A percentile compares a stretch with the other conserved stretches of the same genome.
Evolutionary conservation across 257 asterid genomes (phyloP).

Genomic region (Lithospermum erythrorhizon): DNA sequence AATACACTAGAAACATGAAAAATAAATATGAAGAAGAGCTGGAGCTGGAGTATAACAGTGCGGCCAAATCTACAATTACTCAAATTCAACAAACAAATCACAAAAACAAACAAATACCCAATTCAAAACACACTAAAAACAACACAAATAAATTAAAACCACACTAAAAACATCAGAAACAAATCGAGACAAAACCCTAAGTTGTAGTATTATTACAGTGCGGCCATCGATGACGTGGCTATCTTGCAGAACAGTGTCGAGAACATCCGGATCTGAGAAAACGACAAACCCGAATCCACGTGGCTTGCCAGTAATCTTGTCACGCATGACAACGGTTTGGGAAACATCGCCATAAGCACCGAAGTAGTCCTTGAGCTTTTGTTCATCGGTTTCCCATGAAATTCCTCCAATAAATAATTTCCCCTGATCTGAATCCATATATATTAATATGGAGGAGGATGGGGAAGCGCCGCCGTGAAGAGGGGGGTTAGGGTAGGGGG

Average conservation of each 20-base stretch:
- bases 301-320: conserved; percentile 18
- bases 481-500: no score
- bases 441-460: no score
- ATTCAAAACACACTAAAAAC: no score
- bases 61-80: no score
- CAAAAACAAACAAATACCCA: background rate
- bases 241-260: conserved; percentile 22
- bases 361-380: conserved; percentile 21
- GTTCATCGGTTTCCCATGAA: conserved; percentile 29
- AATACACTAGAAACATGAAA: no score
- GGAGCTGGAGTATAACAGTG: no score
- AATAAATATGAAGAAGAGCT: no score
- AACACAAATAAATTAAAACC: no score
- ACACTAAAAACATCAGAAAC: no score
- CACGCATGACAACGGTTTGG: conserved; percentile 21
- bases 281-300: conserved; percentile 33
- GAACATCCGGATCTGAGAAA: conserved; percentile 27
- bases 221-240: conserved; percentile 33
- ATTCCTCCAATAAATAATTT: conserved; percentile 33
- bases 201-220: conserved; percentile 15
- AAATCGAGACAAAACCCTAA: no score
- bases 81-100: no score
- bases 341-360: conserved; percentile 26
- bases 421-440: conserved; percentile 20
- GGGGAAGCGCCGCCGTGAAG: no score